Evolutionary conservation across 108 stramenopile genomes (phyloP).

Genomic region (Conticribra guillardii): DNA sequence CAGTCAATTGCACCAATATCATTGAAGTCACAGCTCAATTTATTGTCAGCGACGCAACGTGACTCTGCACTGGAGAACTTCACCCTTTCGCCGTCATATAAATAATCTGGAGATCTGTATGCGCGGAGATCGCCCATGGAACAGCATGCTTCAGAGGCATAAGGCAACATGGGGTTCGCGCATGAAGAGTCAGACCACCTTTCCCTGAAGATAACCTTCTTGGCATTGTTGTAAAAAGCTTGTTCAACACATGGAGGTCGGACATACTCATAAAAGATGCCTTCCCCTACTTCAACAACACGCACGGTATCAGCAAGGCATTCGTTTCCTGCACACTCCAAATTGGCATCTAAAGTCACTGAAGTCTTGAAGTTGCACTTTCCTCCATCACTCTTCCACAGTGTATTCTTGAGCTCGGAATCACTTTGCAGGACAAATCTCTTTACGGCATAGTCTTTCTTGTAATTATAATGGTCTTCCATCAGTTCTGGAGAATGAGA

Average conservation of each 20-base stretch:
- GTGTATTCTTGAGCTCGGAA: slow-evolving; percentile 25
- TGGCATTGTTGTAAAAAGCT: slow-evolving; percentile 48
- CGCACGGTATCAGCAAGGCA: slow-evolving; percentile 59
- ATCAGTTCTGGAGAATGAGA: slow-evolving; percentile 17
- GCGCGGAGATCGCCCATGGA: slow-evolving; percentile 19
- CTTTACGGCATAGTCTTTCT: slow-evolving; percentile 1
- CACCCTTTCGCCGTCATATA: slow-evolving; percentile 48
- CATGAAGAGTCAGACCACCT: slow-evolving; percentile 23
- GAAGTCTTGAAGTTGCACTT: slow-evolving; percentile 29
- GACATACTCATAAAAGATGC: slow-evolving; percentile 62
- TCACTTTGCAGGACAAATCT: slow-evolving; percentile 20
- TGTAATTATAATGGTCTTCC: slow-evolving; percentile 34
- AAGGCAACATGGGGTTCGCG: slow-evolving; percentile 45
- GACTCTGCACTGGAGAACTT: slow-evolving; percentile 29
- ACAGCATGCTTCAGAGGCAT: slow-evolving; percentile 44
- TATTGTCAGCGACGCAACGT: slow-evolving; percentile 35
- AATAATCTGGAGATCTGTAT: slow-evolving; percentile 24
- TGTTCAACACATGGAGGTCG: slow-evolving; percentile 59
- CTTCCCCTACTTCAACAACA: slow-evolving; percentile 31
- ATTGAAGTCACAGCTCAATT: slow-evolving; percentile 39
- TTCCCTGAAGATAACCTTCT: slow-evolving; percentile 31
- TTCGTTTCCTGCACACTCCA: slow-evolving; percentile 45
- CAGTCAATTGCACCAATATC: slow-evolving; percentile 17
- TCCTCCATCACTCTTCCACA: slow-evolving; percentile 28
- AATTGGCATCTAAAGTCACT: slow-evolving; percentile 36